These are phyloP conservation scores for Spongiforma sp. DNA, from an alignment of 1,284 basidiomycete species.

Conservation along the genomic window DNA sequence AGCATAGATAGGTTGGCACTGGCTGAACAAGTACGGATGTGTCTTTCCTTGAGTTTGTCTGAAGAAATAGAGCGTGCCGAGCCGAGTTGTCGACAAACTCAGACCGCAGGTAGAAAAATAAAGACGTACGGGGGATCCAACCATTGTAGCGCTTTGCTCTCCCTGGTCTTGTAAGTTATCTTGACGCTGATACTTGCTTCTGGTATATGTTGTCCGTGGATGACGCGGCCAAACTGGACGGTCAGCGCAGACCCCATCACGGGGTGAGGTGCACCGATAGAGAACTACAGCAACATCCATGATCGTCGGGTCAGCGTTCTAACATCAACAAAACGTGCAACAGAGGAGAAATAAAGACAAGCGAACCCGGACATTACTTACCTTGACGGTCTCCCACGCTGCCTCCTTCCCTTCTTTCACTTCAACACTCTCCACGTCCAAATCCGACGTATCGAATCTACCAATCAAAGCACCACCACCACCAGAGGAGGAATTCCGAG, in stretches of 20 bases:
- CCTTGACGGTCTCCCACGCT: conserved; percentile 13
- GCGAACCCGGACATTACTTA: conserved; percentile 3
- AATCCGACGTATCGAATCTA: conserved; percentile 82
- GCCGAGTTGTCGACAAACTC: neutral
- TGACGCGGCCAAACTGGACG: conserved; percentile 50
- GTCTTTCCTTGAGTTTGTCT: conserved; percentile 90
- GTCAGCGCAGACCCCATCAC: conserved; percentile 78
- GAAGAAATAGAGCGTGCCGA: no score
- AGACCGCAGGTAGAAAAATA: neutral
- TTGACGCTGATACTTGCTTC: conserved; percentile 56
- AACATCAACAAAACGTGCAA: neutral
- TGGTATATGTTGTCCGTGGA: conserved; percentile 40
- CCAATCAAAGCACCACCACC: neutral
- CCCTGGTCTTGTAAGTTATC: conserved; percentile 75
- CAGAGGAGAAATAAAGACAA: neutral
- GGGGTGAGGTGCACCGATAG: conserved; percentile 56
- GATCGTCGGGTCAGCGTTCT: neutral
- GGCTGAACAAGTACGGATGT: conserved; percentile 92
- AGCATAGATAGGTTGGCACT: conserved; percentile 93
- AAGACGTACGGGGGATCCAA: conserved; percentile 75
- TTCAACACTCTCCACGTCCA: conserved; percentile 66
- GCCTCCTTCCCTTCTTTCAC: conserved; percentile 50
- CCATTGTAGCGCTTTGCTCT: conserved; percentile 93
- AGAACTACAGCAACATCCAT: conserved; percentile 44
- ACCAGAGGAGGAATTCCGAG: neutral